Base-by-base conservation (phyloP, 371 early-diverging fungal species). In the Circinella minor region DNA sequence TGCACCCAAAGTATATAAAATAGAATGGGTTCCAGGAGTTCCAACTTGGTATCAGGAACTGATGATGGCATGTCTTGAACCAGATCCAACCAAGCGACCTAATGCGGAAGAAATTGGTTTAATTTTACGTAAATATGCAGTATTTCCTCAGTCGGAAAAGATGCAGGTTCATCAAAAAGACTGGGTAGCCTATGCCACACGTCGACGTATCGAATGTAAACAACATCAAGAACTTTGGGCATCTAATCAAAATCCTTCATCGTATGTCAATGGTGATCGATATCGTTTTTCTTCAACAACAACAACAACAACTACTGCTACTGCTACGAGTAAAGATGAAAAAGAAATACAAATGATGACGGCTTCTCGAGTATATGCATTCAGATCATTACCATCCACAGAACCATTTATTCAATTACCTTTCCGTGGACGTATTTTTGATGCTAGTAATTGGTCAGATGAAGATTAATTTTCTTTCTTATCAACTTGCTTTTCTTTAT, bases 11-110 rank as follows among this genome's bases (percentile, higher is more conserved):
- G 62, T 75, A 27, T 78, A 78, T 43, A 62, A 69, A 4, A 73
- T 78, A 13, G 78, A 78, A 48, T 69, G 74, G 69, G 47, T 78
- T 37, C 78, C 78, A 36, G 78, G 78, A 4, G 74, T 78, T 36
- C 76, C 78, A 4, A 46, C 63, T 8, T 78, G 78, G 78, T 78
- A 75, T 61, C 69, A 68, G 68, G 78, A 73, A 34, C 66, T 78
- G 43, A 65, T 65, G 39, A 78, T 73, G 68, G 76, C 78, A 0
- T 78, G 78, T 47, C 68, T 78, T 15, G 78, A 78, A 54, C 78
- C 78, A 34, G 57, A 66, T 14, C 75, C 78, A 13, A 71, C 75
- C n/a, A 62, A 78, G 48, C 67, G 78, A 38, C 78, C 78, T 1
- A 64, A 54, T 17, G 75, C 78, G 17, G 73, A 75, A 70, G 79